Conservation (phyloP, 129 eudicot genomes). For the carrot (Daucus carota) region DNA sequence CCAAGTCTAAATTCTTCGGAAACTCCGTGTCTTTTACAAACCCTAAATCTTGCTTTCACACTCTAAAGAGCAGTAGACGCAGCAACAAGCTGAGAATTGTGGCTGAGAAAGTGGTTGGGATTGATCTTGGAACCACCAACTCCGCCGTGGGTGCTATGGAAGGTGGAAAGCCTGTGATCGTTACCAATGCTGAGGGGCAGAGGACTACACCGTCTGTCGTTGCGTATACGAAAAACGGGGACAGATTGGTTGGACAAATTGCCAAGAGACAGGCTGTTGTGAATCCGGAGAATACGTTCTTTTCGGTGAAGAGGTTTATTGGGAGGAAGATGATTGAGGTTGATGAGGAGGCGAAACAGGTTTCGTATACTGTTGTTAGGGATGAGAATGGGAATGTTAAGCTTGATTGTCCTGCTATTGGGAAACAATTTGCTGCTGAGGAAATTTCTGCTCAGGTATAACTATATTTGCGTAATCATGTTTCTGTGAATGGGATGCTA, state of each 20-base stretch:
- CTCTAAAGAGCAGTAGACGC: slow-evolving; percentile 22
- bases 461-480: not conserved
- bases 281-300: slow-evolving; percentile 83
- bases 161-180: slow-evolving; percentile 91
- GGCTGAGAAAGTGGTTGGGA: slow-evolving; percentile 92
- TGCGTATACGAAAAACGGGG: slow-evolving; percentile 85
- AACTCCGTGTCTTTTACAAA: slow-evolving; percentile 26
- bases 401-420: slow-evolving; percentile 94
- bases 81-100: slow-evolving; percentile 39
- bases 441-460: slow-evolving; percentile 93
- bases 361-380: slow-evolving; percentile 68
- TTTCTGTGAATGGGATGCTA: not conserved
- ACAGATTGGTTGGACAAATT: slow-evolving; percentile 85
- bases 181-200: slow-evolving; percentile 88
- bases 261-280: slow-evolving; percentile 98
- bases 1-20: slow-evolving; percentile 50
- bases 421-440: slow-evolving; percentile 88
- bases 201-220: slow-evolving; percentile 95
- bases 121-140: slow-evolving; percentile 87
- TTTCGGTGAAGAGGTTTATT: slow-evolving; percentile 84
- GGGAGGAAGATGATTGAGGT: slow-evolving; percentile 95
- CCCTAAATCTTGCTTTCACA: slow-evolving; percentile 21
- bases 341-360: slow-evolving; percentile 89
- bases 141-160: slow-evolving; percentile 98
- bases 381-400: slow-evolving; percentile 94